These are phyloP conservation scores for Myrica gale DNA, from an alignment of 306 rosid genomes.

Conservation along the genomic window DNA sequence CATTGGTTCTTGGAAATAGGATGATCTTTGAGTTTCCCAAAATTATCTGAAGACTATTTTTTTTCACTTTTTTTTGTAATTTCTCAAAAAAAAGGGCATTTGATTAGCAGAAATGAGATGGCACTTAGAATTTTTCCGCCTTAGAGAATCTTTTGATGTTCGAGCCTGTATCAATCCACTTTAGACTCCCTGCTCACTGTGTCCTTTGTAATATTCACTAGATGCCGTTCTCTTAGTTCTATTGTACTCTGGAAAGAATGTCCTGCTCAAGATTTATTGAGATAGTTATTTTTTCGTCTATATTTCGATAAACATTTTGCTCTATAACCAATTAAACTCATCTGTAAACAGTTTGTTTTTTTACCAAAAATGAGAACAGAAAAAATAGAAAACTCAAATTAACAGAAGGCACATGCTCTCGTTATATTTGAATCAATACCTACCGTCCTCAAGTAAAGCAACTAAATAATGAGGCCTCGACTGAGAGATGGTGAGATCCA, in stretches of 20 bases:
- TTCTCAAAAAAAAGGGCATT: neutral
- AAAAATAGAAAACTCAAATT: neutral
- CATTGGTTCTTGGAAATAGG: neutral
- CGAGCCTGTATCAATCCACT: neutral
- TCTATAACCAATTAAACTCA: neutral
- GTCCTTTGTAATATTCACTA: neutral
- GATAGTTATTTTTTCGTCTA: neutral
- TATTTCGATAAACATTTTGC: neutral
- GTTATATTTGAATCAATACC: neutral
- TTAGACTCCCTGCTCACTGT: neutral
- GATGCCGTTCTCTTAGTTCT: neutral
- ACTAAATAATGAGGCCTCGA: neutral
- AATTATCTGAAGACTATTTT: neutral
- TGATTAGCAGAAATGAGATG: neutral
- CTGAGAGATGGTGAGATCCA: neutral
- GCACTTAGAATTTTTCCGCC: neutral
- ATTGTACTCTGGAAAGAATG: neutral
- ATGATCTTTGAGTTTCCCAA: neutral
- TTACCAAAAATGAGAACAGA: neutral
- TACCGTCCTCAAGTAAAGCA: neutral
- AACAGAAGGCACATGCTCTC: neutral
- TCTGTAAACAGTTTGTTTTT: neutral
- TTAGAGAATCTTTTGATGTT: neutral
- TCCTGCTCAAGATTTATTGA: neutral
- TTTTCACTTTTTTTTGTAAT: neutral